Evolutionary conservation across 1,139 yeast genomes (phyloP), one percentile per base, ranked within the genome.

Genomic region (Taphrina flavorubra): DNA sequence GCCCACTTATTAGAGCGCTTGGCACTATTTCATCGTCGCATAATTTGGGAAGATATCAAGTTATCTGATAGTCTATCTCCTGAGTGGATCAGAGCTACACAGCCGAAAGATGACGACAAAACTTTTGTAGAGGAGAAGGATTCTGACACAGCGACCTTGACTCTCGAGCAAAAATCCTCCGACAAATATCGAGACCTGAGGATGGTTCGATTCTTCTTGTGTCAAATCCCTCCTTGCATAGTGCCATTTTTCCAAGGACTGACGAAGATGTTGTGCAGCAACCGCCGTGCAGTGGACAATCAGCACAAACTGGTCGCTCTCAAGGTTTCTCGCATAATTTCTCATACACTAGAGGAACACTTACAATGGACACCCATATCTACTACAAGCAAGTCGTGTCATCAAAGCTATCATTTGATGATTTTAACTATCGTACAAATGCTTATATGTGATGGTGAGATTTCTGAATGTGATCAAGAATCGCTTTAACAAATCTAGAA

Each of bases 311-410:
- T 72, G 69, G 69, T 70, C 42, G 78, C 78, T 2, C 73, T 77
- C 10, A 71, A 72, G 49, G 75, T 77, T 72, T 78, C 78, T 36
- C 72, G 76, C 25, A 59, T 72, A 53, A 73, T 79, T 51, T 79
- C 78, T 6, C 61, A 67, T 20, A 74, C 73, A 5, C 69, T 78
- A 71, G 71, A 72, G 47, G 75, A 66, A 11, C 77, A 77, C 64
- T 70, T 78, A 68, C 37, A 56, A 36, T 70, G 57, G 66, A 7
- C 14, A 13, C 36, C 56, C 10, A 31, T 13, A 16, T 7, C 13
- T 16, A 6, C 25, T 8, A 6, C 47, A 8, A 25, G 37, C 11
- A 31, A 36, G 20, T 11, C 37, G 18, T 49, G 53, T 49, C 39
- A 18, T 13, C 69, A 68, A 51, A 72, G 70, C 8, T 72, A 72